These are phyloP conservation scores for Aspergillus awamori DNA, from an alignment of 2,329 filamentous ascomycete genomes.

Conservation along the genomic window DNA sequence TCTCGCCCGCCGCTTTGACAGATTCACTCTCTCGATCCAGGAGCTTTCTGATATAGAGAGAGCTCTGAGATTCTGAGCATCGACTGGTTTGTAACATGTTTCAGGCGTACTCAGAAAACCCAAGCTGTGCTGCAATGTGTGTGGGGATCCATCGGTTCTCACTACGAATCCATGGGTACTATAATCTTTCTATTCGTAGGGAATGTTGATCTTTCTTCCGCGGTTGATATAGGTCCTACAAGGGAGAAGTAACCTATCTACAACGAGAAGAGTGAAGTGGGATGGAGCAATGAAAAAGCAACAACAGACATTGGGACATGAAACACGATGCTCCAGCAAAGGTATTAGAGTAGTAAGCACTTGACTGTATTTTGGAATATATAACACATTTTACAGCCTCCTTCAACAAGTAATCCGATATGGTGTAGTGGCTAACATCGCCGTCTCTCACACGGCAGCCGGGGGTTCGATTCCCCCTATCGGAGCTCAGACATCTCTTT, in stretches of 20 bases:
- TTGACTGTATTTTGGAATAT: not conserved
- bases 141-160: not conserved
- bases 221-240: not conserved
- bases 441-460: slow-evolving; percentile 32
- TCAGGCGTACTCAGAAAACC: not conserved
- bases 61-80: too few relatives aligned
- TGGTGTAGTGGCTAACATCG: slow-evolving; percentile 30
- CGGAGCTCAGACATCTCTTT: slow-evolving; percentile 15
- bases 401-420: slow-evolving; percentile 19
- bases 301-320: not conserved
- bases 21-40: too few relatives aligned
- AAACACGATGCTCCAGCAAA: not conserved
- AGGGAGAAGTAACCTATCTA: not conserved
- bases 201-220: not conserved
- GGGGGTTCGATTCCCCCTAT: slow-evolving; percentile 32
- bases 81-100: not conserved
- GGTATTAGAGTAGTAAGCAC: not conserved
- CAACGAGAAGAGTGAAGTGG: not conserved
- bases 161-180: not conserved
- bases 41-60: too few relatives aligned
- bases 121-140: not conserved
- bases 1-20: not conserved
- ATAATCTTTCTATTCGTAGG: not conserved
- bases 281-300: not conserved
- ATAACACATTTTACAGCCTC: fast-evolving